Evolutionary conservation across 768 basidiomycete species (phyloP).

Genomic region (Suillus americanus): DNA sequence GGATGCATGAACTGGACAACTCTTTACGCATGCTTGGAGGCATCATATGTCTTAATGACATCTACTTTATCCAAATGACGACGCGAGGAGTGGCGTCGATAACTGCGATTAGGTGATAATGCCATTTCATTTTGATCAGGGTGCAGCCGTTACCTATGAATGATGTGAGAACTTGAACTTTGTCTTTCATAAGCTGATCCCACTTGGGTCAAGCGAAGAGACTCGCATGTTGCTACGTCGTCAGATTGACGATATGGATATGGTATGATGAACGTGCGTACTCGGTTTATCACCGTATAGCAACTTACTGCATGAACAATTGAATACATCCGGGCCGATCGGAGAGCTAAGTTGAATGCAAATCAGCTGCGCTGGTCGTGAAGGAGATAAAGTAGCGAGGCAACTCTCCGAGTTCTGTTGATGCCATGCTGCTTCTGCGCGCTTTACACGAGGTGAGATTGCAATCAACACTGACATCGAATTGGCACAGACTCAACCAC

Average conservation of each 20-base stretch:
- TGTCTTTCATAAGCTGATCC: constrained; percentile 3
- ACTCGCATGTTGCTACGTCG: not conserved
- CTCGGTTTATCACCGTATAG: constrained; percentile 3
- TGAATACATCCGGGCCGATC: constrained; percentile 4
- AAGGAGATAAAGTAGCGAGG: constrained; percentile 5
- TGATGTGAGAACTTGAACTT: constrained; percentile 2
- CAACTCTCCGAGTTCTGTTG: constrained; percentile 3
- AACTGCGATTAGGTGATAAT: constrained; percentile 4
- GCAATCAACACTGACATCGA: not conserved
- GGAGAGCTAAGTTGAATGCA: constrained; percentile 1
- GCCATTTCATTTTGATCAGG: not conserved
- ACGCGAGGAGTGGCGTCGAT: constrained; percentile 6
- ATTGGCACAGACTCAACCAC: constrained; percentile 3
- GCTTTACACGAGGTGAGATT: constrained; percentile 6
- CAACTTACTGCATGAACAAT: not conserved
- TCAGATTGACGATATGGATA: not conserved
- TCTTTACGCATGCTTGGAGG: constrained; percentile 5
- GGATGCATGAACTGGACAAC: not conserved
- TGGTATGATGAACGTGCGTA: not conserved
- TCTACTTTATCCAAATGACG: constrained; percentile 3
- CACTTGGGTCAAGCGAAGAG: not conserved
- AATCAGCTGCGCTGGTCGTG: constrained; percentile 5
- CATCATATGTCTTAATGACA: constrained; percentile 7
- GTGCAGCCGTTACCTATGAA: not conserved
- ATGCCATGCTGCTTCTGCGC: constrained; percentile 6